Percentiles rank a stretch among this genome's conserved stretches.
Conservation (phyloP, 2,329 filamentous ascomycete species). For the Fusarium nisikadoi region DNA sequence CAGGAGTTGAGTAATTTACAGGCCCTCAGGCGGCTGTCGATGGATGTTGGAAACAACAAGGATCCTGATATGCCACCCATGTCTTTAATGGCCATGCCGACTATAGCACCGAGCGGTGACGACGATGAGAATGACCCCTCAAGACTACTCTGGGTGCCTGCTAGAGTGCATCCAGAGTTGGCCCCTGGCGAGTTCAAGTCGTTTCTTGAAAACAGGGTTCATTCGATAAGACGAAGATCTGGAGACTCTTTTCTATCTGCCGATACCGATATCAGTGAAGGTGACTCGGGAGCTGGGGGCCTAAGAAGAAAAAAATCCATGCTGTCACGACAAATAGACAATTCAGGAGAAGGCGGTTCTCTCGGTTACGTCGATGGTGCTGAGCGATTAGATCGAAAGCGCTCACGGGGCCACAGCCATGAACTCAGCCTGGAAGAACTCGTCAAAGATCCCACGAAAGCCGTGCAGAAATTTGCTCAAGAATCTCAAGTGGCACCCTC, state of each 20-base stretch:
- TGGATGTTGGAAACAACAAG: slow-evolving; percentile 82
- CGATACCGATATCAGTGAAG: slow-evolving; percentile 62
- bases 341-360: slow-evolving; percentile 65
- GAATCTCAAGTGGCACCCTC: slow-evolving; percentile 60
- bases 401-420: slow-evolving; percentile 67
- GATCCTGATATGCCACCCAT: slow-evolving; percentile 80
- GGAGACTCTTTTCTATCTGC: slow-evolving; percentile 74
- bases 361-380: slow-evolving; percentile 84
- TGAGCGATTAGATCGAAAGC: slow-evolving; percentile 79
- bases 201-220: slow-evolving; percentile 92
- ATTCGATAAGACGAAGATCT: slow-evolving; percentile 87
- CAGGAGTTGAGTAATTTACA: slow-evolving; percentile 94
- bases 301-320: slow-evolving; percentile 92
- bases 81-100: slow-evolving; percentile 74
- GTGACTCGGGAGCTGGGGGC: slow-evolving; percentile 67
- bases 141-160: slow-evolving; percentile 93
- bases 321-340: slow-evolving; percentile 91
- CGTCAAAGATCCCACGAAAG: slow-evolving; percentile 79
- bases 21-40: slow-evolving; percentile 90
- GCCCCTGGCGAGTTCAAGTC: slow-evolving; percentile 97
- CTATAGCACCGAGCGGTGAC: slow-evolving; percentile 75
- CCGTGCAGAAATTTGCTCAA: slow-evolving; percentile 75
- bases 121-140: slow-evolving; percentile 90
- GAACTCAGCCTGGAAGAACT: slow-evolving; percentile 83
- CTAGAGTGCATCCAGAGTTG: slow-evolving; percentile 91